Evolutionary conservation across 306 rosid genomes (phyloP).

Genomic region (Dryas alaskensis): DNA sequence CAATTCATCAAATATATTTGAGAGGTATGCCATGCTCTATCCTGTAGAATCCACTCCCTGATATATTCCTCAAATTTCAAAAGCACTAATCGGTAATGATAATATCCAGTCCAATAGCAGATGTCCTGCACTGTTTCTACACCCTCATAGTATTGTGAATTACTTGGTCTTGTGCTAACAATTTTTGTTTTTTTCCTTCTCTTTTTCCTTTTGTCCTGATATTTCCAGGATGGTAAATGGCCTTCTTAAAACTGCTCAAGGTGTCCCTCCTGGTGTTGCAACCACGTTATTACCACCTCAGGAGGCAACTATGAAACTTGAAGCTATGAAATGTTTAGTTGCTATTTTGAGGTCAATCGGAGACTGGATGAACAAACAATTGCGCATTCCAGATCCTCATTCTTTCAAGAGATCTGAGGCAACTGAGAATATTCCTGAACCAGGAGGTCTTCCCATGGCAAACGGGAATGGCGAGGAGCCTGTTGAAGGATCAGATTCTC

Average conservation of each 20-base stretch:
- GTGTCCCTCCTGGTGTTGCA: slow-evolving; percentile 89
- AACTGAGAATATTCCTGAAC: slow-evolving; percentile 47
- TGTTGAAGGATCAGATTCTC: slow-evolving; percentile 78
- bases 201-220: slow-evolving; percentile 16
- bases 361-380: slow-evolving; percentile 91
- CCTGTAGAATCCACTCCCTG: slow-evolving; percentile 17
- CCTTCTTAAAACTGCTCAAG: slow-evolving; percentile 99
- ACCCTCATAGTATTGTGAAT: slow-evolving; percentile 13
- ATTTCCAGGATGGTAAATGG: slow-evolving; percentile 95
- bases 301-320: slow-evolving; percentile 82
- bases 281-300: slow-evolving; percentile 92
- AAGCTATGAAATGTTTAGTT: slow-evolving; percentile 93
- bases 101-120: slow-evolving; percentile 26
- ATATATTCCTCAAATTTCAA: slow-evolving; percentile 10
- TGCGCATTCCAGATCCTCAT: slow-evolving; percentile 85
- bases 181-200: slow-evolving; percentile 13
- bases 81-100: slow-evolving; percentile 15
- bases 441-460: slow-evolving; percentile 46
- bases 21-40: slow-evolving; percentile 61
- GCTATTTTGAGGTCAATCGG: slow-evolving; percentile 83
- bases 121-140: slow-evolving; percentile 14
- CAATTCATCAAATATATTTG: slow-evolving; percentile 98
- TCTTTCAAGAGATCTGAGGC: slow-evolving; percentile 61
- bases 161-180: slow-evolving; percentile 24
- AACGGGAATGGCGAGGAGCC: slow-evolving; percentile 81